Evolutionary conservation across 2,329 filamentous ascomycete species (phyloP).

Genomic region (Zymoseptoria passerinii): DNA sequence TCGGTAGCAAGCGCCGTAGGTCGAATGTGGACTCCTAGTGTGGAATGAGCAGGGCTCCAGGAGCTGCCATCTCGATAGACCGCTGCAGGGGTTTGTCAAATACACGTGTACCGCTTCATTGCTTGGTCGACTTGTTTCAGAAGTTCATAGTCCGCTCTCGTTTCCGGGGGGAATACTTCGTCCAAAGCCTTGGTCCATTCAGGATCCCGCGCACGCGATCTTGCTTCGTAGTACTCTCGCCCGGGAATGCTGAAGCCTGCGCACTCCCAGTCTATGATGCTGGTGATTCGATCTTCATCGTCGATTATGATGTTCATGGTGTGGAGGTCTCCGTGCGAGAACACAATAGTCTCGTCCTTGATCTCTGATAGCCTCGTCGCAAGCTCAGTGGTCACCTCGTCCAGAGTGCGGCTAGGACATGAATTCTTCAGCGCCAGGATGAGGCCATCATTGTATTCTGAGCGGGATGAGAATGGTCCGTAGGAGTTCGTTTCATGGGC

Average conservation of each 20-base stretch:
- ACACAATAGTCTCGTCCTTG: background rate
- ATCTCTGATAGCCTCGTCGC: background rate
- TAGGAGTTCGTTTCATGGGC: background rate
- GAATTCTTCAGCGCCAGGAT: constrained; percentile 4
- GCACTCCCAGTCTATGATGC: constrained; percentile 5
- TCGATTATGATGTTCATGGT: constrained; percentile 1
- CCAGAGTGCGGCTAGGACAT: background rate
- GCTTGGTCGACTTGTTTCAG: constrained; percentile 2
- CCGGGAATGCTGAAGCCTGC: constrained; percentile 6
- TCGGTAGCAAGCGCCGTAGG: no score
- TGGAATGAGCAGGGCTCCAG: background rate
- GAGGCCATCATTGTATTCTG: constrained; percentile 6
- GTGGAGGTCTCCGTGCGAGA: background rate
- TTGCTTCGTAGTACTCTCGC: constrained; percentile 5
- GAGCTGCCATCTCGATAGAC: no score
- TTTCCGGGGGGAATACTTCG: background rate
- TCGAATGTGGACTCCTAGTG: no score
- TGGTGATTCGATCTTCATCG: background rate
- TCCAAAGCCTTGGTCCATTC: constrained; percentile 1
- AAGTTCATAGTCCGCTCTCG: background rate
- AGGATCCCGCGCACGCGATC: background rate
- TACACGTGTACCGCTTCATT: constrained; percentile 2
- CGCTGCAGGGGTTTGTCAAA: no score
- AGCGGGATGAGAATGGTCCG: constrained; percentile 4
- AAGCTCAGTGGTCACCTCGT: background rate